Evolutionary conservation across 2,329 filamentous ascomycete genomes (phyloP), one percentile per base, ranked within the genome.

Genomic region (Alternaria conjuncta): DNA sequence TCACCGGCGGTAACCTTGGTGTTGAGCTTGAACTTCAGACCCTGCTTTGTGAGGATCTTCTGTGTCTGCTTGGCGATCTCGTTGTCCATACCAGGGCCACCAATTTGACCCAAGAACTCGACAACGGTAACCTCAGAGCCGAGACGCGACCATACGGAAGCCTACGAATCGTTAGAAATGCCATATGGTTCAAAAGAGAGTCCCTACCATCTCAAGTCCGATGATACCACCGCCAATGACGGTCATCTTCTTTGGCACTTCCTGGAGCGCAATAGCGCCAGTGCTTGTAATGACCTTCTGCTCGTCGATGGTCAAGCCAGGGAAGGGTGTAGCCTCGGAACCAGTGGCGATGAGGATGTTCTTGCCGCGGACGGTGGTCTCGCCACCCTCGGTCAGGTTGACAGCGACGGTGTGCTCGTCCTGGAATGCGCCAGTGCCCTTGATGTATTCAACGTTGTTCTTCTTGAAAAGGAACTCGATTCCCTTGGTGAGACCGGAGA

Each of bases 161-260:
- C 89, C 87, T 89, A 72, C 46, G 6, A 55, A 2, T 12, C 23
- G 61, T 79, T 63, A 78, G 65, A 55, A 56, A 57, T 71, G 54
- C 61, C 9, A 30, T 30, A 6, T 6, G 12, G 12, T 6, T 30
- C 28, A 30, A 6, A 30, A 2, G 28, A 6, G 5, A 0, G 1
- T 30, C 7, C 28, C 28, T 32, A 88, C 93, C 96, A 99, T 99
- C 84, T 99, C 96, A 45, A 99, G 89, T 80, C 96, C 96, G 78
- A 99, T 99, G 82, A 99, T 99, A 81, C 96, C 96, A 80, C 96
- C 96, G 74, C 96, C 96, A 79, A 99, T 97, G 75, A 99, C 96
- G 69, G 96, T 86, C 92, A 99, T 91, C 84, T 92, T 96, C 87
- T 97, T 94, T 46, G 96, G 96, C 41, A 99, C 92, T 85, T 97